These are phyloP conservation scores for Austropuccinia psidii DNA, from an alignment of 1,284 basidiomycete genomes.

Conservation along the genomic window DNA sequence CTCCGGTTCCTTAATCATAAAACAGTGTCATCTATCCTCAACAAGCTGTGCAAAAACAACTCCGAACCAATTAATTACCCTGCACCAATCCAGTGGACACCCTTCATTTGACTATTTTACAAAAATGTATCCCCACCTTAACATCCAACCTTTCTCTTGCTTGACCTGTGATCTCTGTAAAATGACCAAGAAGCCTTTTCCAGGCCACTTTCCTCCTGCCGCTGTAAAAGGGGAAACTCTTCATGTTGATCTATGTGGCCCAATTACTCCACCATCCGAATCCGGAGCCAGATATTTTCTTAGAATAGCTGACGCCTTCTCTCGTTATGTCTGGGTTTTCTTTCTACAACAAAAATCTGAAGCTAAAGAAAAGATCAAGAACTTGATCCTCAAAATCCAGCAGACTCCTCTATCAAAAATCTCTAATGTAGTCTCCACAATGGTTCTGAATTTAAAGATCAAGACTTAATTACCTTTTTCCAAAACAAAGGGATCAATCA, in stretches of 20 bases:
- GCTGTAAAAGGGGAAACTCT: neutral
- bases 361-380: neutral
- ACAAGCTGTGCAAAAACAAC: too few species aligned
- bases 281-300: too few species aligned
- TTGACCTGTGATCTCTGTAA: neutral
- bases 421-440: neutral
- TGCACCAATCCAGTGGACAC: neutral
- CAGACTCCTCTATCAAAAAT: too few species aligned
- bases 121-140: neutral
- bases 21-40: too few species aligned
- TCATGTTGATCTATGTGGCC: constrained; percentile 8
- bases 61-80: too few species aligned
- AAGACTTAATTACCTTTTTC: too few species aligned
- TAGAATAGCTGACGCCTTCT: too few species aligned
- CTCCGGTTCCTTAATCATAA: too few species aligned
- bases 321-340: too few species aligned
- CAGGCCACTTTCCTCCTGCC: neutral
- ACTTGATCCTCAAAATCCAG: too few species aligned
- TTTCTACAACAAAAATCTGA: neutral
- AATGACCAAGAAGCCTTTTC: neutral
- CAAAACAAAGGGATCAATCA: too few species aligned
- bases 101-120: neutral
- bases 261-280: too few species aligned
- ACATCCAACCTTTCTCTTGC: neutral
- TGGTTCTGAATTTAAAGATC: neutral